Conservation (phyloP, 345 rosid genomes). For the Jatropha curcas region DNA sequence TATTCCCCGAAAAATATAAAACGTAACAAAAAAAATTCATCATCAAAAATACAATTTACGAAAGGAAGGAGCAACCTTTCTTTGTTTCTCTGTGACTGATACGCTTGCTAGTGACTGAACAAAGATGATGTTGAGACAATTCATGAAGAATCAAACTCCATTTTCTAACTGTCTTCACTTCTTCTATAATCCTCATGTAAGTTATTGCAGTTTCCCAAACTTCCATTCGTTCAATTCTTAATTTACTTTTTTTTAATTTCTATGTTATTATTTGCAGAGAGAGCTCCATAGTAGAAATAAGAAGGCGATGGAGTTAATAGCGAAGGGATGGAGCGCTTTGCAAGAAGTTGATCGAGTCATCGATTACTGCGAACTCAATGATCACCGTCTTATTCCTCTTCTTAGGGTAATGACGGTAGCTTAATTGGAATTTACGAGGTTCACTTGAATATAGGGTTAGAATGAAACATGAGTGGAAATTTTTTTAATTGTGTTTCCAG, state of each 20-base stretch:
- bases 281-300: constrained; percentile 74
- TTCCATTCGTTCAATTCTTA: neutral
- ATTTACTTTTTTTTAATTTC: neutral
- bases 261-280: constrained; percentile 43
- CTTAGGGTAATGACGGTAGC: constrained; percentile 26
- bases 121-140: constrained; percentile 36
- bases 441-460: neutral
- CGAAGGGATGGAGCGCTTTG: constrained; percentile 81
- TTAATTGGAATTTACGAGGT: neutral
- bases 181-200: constrained; percentile 27
- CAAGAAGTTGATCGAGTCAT: constrained; percentile 90
- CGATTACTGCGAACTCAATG: constrained; percentile 82
- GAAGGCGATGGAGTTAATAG: constrained; percentile 87
- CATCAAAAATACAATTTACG: too few species aligned
- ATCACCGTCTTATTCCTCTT: constrained; percentile 79
- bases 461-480: too few species aligned
- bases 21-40: too few species aligned
- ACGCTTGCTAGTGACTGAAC: neutral
- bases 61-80: too few species aligned
- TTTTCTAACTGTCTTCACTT: neutral
- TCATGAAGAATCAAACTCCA: constrained; percentile 6
- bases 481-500: neutral
- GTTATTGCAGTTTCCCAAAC: neutral
- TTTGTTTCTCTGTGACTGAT: neutral
- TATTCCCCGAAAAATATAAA: too few species aligned